These are phyloP conservation scores for Lactarius trivialis DNA, from an alignment of 768 basidiomycete genomes.

Conservation along the genomic window DNA sequence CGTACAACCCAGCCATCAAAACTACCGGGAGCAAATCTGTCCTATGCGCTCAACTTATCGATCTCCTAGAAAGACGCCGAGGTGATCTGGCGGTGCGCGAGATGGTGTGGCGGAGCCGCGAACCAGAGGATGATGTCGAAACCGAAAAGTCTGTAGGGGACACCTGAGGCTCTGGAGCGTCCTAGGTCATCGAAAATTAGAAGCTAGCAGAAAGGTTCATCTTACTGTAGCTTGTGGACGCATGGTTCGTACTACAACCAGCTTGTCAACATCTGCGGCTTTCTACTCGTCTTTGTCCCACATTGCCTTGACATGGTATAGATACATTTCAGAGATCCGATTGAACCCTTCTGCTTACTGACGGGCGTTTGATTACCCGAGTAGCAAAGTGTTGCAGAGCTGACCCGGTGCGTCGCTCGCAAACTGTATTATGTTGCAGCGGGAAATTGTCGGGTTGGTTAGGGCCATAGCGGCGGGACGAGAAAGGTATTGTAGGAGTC, in stretches of 20 bases:
- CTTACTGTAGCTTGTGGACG: background rate
- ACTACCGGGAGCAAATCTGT: conserved; percentile 42
- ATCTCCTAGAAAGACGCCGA: conserved; percentile 41
- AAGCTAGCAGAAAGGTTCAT: background rate
- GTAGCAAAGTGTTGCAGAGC: no score
- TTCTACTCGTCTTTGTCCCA: background rate
- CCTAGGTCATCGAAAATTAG: background rate
- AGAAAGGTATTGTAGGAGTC: background rate
- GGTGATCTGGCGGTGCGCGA: conserved; percentile 47
- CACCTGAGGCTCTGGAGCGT: background rate
- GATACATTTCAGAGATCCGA: background rate
- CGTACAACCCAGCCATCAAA: conserved; percentile 39
- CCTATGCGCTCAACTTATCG: conserved; percentile 42
- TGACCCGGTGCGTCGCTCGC: no score
- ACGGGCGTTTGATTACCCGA: background rate
- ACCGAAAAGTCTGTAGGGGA: background rate
- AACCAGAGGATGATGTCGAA: background rate
- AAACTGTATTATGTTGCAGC: no score
- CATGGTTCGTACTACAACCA: background rate
- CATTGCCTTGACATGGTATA: background rate
- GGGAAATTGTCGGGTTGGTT: no score
- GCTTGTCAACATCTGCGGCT: background rate
- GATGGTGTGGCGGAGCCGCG: conserved; percentile 30
- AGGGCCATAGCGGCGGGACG: background rate
- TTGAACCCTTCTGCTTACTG: background rate